Evolutionary conservation across 139 green algal species (phyloP), one percentile per base, ranked within the genome.

Genomic region (Dunaliella sp.): DNA sequence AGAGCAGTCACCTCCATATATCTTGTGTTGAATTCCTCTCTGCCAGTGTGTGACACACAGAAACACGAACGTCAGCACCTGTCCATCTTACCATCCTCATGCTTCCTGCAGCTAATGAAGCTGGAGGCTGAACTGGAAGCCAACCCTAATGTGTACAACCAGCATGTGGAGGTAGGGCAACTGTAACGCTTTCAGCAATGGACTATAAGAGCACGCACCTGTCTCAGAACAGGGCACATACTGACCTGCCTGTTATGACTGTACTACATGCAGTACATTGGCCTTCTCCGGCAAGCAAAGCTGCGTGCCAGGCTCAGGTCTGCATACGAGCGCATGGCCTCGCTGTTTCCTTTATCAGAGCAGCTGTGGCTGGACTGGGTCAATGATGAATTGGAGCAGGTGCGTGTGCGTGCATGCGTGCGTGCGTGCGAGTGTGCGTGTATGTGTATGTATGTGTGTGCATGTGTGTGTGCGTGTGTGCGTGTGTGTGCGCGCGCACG

Each of bases 311-410:
- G 24, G 38, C 83, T 96, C 31, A 82, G 85, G 1, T 88, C 87
- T 25, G 95, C 94, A 0, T 85, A 96, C 34, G 82, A 93, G 80
- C 84, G 86, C 30, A 94, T 98, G 88, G 89, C 94, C 2, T 80
- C 88, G 0, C 83, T 76, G 22, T 98, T 97, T 80, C 95, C 95
- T 0, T 84, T 98, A n/a, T 91, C 86, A 48, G 94, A 96, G 82
- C 26, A 85, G 35, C 90, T 97, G 22, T 98, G 95, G 95, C 84
- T 95, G 82, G 94, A 94, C 24, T 98, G 94, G 95, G 81, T 98
- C 30, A 90, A 93, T 3, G 95, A 98, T 81, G 94, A 97, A 87
- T 83, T 94, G 76, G 73, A 78, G 24, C 84, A 85, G 34, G 81
- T 77, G 36, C 22, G 59, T 31, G 38, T n/a, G 58, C 75, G 16